phyloP scores from a whole-genome alignment of 1,139 yeast genomes.

The Pichia sp. region DNA sequence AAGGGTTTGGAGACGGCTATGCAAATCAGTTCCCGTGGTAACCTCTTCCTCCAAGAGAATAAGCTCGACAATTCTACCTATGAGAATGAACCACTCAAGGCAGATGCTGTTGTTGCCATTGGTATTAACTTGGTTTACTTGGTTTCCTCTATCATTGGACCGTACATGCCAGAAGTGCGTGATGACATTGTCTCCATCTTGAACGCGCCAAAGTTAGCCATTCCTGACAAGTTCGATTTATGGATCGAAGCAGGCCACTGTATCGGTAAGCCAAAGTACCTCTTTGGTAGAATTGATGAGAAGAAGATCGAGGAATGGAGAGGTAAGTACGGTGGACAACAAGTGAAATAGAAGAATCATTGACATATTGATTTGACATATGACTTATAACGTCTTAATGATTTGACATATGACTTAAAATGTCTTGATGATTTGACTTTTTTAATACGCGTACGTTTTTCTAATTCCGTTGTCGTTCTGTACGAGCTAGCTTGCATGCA shows the following conservation, averaged over 20 bases:
- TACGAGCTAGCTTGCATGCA: too few species aligned
- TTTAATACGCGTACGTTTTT: too few species aligned
- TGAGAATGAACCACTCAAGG: slow-evolving; percentile 65
- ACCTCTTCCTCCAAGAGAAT: slow-evolving; percentile 90
- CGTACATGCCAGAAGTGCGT: slow-evolving; percentile 87
- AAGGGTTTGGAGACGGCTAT: slow-evolving; percentile 87
- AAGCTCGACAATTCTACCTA: slow-evolving; percentile 85
- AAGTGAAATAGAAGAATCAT: slow-evolving; percentile 13
- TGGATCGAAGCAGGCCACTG: slow-evolving; percentile 75
- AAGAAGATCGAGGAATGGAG: slow-evolving; percentile 87
- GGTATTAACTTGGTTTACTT: slow-evolving; percentile 85
- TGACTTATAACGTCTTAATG: too few species aligned
- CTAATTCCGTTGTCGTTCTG: too few species aligned
- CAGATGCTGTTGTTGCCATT: slow-evolving; percentile 90
- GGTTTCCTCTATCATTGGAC: slow-evolving; percentile 70
- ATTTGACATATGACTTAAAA: too few species aligned
- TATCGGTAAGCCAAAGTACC: slow-evolving; percentile 84
- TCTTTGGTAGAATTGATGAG: slow-evolving; percentile 89
- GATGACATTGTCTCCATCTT: slow-evolving; percentile 65
- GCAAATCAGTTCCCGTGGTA: slow-evolving; percentile 90
- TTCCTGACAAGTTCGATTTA: slow-evolving; percentile 68
- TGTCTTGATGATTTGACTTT: too few species aligned
- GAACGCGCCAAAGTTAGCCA: slow-evolving; percentile 72
- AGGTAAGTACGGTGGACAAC: slow-evolving; percentile 71
- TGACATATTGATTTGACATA: too few species aligned